Evolutionary conservation across 2,329 filamentous ascomycete species (phyloP), one percentile per base, ranked within the genome.

Genomic region (Lecanosticta acicola): DNA sequence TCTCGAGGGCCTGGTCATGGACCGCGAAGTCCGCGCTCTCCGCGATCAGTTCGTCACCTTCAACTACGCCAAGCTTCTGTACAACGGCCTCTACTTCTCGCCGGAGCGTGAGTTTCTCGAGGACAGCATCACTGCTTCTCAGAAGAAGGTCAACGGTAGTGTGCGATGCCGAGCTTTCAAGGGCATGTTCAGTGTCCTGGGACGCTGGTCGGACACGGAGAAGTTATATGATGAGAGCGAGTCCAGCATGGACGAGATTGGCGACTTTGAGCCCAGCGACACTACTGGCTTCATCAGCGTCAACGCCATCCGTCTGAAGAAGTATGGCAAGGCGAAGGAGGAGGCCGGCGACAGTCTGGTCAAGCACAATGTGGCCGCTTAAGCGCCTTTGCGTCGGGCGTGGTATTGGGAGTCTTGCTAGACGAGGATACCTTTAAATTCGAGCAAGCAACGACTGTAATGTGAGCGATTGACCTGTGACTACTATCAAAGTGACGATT

Each of bases 51-150:
- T 85, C 59, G 74, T 85, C 54, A 84, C 80, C 32, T 75, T 75
- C 71, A 76, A 76, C 70, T 84, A 77, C 64, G 75, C 77, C 54
- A 77, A 78, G 64, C 61, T 72, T 36, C 65, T 71, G 37, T 76
- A 83, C 72, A 83, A 83, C 65, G 79, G 79, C 57, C 71, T 81
- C 49, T 80, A 81, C 75, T 85, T 85, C 72, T 83, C 79, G 11
- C 81, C 82, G 24, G 83, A 85, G 69, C 79, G 81, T 49, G 81
- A 84, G 66, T 85, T 84, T 69, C 71, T 85, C 46, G 80, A 89
- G 70, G 75, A 80, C 62, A 76, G 76, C 58, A 78, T 85, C 59
- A 60, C 72, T 42, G 75, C 76, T 54, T 74, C 70, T 35, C 81
- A 85, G 65, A 76, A 77, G 65, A 71, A 72, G 47, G 78, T 81